Evolutionary conservation across 2,329 filamentous ascomycete species (phyloP), one percentile per base, ranked within the genome.

Genomic region (Aphanocladium album): DNA sequence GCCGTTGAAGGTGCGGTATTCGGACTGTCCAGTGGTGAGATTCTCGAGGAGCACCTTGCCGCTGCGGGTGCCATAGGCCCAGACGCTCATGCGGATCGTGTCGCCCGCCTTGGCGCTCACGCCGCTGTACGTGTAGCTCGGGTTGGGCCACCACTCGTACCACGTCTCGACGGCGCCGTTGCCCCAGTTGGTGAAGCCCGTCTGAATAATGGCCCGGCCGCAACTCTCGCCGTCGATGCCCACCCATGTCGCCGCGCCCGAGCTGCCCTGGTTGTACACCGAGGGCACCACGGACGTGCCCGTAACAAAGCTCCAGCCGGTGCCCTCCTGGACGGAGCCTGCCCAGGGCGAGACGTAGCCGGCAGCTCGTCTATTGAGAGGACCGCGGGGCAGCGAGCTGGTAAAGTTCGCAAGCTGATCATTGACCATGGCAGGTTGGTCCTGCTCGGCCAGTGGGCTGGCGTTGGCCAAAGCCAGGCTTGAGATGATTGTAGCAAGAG

Each of bases 11-110:
- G 73, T 76, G 72, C 85, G 77, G 21, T 74, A 76, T 43, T 80
- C 81, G 2, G 66, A 75, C 68, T 80, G 67, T 39, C 82, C 82
- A 4, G 76, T 83, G 9, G 74, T 76, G 60, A 74, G 67, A 68
- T 85, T 85, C 62, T 80, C 63, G 21, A 68, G 52, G 5, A 62
- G 62, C 12, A 65, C 61, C 43, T 57, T 63, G 52, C 66, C 66
- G 51, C 45, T 60, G 49, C 54, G 67, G 43, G 62, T 64, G 50
- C 62, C 57, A 33, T 58, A 64, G 12, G 65, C 65, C 33, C 63
- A 64, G 47, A 67, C 65, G 46, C 61, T 66, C 72, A 64, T 60
- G 30, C 60, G 62, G 57, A 67, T 63, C 57, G 61, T 41, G 64
- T 67, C 66, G 33, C 66, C 66, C 45, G 65, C 65, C 49, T 50